Base-by-base conservation (phyloP, 176 grass and related monocot genomes). In the Paspalum notatum region DNA sequence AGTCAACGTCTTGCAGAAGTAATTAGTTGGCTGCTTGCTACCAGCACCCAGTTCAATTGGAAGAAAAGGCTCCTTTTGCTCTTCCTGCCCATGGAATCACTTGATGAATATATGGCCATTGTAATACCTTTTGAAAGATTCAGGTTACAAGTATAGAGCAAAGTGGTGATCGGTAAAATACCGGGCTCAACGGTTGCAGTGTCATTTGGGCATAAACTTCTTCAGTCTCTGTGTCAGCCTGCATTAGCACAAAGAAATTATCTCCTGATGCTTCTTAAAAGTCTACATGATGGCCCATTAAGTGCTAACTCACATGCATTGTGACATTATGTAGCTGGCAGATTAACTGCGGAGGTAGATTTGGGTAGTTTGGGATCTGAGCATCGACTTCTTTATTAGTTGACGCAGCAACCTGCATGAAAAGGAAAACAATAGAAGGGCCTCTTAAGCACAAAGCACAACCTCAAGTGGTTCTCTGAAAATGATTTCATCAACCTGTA, bases 191-290 rank as follows among this genome's bases (percentile, higher is more conserved):
- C 8, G 95, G 95, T 71, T 97, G 95, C 81, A 97, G 73, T 48
- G 91, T 94, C 95, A 97, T 97, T 42, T 97, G 95, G 39, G 95
- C 90, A 92, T 97, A 97, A 41, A 97, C 95, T 90, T 97, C 95
- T 90, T 97, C 95, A 22, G 95, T 97, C 58, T 94, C 95, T 9
- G 73, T 80, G 90, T 97, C 95, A 79, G 95, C 95, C 95, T 97
- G 87, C 18, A 42, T 77, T 62, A 55, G 67, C 57, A 58, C 57
- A 58, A 80, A 54, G 22, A 54, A 78, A 78, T 52, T 32, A 59
- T 38, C 6, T 79, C 15, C 64, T 20, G 63, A 21, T 7, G 3
- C 18, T 86, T 78, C 68, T 66, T 55, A 68, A 66, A 55, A 82
- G 82, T 62, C 12, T 74, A 77, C n/a, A 85, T 49, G 47, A 90